Base-by-base conservation (phyloP, 2,329 filamentous ascomycete species). In the Helminthosporium solani region DNA sequence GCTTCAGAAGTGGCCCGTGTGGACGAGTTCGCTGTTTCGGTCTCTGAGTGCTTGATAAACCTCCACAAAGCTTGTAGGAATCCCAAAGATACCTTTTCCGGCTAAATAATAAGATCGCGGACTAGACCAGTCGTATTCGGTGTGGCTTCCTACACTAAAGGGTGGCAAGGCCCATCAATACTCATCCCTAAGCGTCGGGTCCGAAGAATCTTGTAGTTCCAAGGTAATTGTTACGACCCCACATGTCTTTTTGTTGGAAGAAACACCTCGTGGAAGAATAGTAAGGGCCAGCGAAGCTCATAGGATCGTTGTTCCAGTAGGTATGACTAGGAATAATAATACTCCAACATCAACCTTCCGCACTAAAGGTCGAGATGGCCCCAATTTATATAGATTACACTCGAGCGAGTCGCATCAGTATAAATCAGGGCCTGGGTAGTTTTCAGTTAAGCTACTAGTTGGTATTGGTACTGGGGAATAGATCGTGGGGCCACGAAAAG, bases 401-500 rank as follows among this genome's bases (percentile, higher is more conserved):
- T 31, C 28, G 9, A 25, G 6, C 5, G 5, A 25, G 23, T 14
- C 3, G 8, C 25, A 27, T 27, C 12, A 12, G 25, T 7, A 27
- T 12, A 7, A 12, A 27, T 27, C 25, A 27, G 23, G 9, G 23
- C 9, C 28, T 31, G 7, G 5, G 14, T 8, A 6, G 23, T 9
- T 12, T 14, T 14, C 5, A 12, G 12, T 31, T 31, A 12, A 31
- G 14, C 28, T 12, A 12, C 8, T 31, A 6, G 14, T 31, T 4
- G 12, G 14, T 6, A 12, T 12, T 31, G 19, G 19, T 12, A 21
- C 11, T 9, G 35, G 20, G n/a, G 11, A 23, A 15, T 18, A 50
- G 8, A 41, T 34, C 9, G 39, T 35, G 5, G 47, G 43, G 3
- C 47, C 47, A 21, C 46, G 45, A 31, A 46, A 40, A 23, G 25